Evolutionary conservation across 495 filamentous ascomycete genomes (phyloP), one percentile per base, ranked within the genome.

Genomic region (Ascodesmis nigricans): DNA sequence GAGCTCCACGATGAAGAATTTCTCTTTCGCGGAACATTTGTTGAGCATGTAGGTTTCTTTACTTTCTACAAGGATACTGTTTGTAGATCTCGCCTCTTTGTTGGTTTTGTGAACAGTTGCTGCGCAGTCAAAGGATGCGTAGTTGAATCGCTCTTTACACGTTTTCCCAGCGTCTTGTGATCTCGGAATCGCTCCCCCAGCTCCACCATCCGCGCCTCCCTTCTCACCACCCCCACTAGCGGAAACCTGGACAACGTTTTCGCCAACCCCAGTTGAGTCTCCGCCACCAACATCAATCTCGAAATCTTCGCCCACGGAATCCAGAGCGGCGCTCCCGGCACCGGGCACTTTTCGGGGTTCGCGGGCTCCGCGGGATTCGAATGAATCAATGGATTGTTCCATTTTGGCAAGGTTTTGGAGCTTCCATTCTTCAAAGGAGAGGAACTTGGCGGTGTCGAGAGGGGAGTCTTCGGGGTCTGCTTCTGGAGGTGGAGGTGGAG

Each of bases 11-110:
- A 93, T 78, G 34, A 95, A 63, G 54, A 90, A 91, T 55, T 95
- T 93, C 56, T 91, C 84, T 48, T 76, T 61, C 18, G 69, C 71
- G 0, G 67, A 68, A 49, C 87, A 97, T 49, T 83, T 75, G 25
- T 92, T 82, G 21, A 92, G 66, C 87, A 97, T 92, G 52, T 97
- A 97, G 49, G 76, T 82, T 57, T 97, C 87, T 59, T 93, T 93
- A 55, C 92, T 92, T 57, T 97, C 87, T 15, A 91, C 67, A 14
- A 97, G 59, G 13, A 97, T 73, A 13, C 81, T 70, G 21, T 78
- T 87, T 13, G 81, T 64, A 30, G 79, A 79, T 53, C 83, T 87
- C 35, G 73, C 73, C 46, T 79, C 66, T 0, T 65, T 60, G 45
- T 90, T 91, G 4, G 78, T 79, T 62, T 93, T 97, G 42, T 91